phyloP scores from a whole-genome alignment of 163 green algal species.

The Scenedesmus sp. region DNA sequence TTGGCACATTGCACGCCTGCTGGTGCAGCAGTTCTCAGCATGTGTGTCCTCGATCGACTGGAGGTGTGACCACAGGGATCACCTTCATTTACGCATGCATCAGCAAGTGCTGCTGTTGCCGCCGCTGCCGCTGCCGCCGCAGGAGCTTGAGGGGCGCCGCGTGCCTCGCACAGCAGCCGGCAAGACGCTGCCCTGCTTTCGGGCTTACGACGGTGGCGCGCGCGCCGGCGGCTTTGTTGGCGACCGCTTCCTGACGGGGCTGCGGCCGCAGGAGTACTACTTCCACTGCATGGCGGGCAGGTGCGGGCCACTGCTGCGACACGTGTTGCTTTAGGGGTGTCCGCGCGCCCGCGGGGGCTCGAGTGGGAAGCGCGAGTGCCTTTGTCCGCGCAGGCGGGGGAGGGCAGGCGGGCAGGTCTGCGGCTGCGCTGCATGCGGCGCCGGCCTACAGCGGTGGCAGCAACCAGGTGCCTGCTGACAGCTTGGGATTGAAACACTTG shows the following conservation, averaged over 20 bases:
- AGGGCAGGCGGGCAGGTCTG: no score
- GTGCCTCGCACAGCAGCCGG: constrained; percentile 93
- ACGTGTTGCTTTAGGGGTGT: not conserved
- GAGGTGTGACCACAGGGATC: no score
- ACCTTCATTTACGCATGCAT: no score
- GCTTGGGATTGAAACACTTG: no score
- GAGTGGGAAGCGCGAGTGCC: no score
- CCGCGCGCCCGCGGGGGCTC: no score
- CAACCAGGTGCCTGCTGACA: no score
- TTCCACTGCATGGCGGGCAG: constrained; percentile 99
- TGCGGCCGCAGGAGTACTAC: constrained; percentile 97
- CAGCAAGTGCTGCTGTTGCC: not conserved
- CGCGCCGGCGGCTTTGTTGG: constrained; percentile 90
- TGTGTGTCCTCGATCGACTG: no score
- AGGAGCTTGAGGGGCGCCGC: constrained; percentile 97
- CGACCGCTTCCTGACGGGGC: constrained; percentile 94
- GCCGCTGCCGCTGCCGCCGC: not conserved
- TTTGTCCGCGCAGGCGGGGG: no score
- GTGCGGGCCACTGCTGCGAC: not conserved
- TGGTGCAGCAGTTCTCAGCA: constrained; percentile 92
- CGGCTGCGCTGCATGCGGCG: no score
- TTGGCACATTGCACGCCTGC: constrained; percentile 93
- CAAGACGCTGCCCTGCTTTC: constrained; percentile 98
- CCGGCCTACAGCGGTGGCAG: no score
- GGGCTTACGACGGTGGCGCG: constrained; percentile 85